phyloP scores from a whole-genome alignment of 176 grass and related monocot species.

The Alloteropsis semialata region DNA sequence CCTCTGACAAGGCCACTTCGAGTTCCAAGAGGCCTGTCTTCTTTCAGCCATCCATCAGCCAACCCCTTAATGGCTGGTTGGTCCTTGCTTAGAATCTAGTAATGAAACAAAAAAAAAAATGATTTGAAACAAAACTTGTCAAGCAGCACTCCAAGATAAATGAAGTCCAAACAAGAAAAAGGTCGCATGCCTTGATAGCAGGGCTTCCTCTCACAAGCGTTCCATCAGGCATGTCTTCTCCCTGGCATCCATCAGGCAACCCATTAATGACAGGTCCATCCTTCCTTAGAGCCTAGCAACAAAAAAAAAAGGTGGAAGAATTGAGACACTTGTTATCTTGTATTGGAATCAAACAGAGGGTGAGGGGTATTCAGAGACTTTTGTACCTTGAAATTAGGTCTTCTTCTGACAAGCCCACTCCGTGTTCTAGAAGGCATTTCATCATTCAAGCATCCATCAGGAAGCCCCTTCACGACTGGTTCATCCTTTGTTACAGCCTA shows the following conservation, averaged over 20 bases:
- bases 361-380: not conserved
- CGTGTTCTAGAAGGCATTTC: conserved; percentile 30
- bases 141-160: not conserved
- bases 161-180: not conserved
- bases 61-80: conserved; percentile 14
- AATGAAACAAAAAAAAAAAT: conserved; percentile 2
- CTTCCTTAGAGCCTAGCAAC: conserved; percentile 15
- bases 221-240: conserved; percentile 11
- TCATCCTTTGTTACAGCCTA: conserved; percentile 29
- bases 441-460: conserved; percentile 35
- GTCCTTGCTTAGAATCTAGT: conserved; percentile 38
- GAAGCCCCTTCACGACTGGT: not conserved
- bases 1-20: conserved; percentile 19
- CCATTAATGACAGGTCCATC: conserved; percentile 16
- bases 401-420: conserved; percentile 31
- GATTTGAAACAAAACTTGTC: not conserved
- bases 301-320: not conserved
- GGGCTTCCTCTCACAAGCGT: not conserved
- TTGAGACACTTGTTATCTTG: not conserved
- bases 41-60: conserved; percentile 49
- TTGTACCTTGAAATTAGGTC: conserved; percentile 18
- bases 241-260: conserved; percentile 40
- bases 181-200: not conserved
- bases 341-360: not conserved
- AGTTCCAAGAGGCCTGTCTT: conserved; percentile 1